These are phyloP conservation scores for Pinguiococcus pyrenoidosus DNA, from an alignment of 108 stramenopile species.

Conservation along the genomic window DNA sequence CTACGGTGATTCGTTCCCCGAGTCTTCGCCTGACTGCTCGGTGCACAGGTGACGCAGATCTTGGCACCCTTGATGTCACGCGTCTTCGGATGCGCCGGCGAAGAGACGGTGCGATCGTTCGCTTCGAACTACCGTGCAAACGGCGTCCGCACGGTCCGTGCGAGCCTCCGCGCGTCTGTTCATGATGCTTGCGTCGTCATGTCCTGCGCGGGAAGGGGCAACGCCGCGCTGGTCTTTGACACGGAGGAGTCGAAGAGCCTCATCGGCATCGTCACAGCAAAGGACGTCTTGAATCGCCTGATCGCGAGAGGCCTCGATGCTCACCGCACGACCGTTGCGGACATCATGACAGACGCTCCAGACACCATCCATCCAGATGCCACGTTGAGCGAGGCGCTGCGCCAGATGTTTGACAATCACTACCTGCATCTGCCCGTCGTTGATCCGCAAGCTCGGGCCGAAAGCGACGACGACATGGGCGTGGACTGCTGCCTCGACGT, in stretches of 20 bases:
- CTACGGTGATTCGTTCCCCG: no score
- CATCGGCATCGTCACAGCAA: constrained; percentile 16
- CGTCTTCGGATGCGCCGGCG: no score
- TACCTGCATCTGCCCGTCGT: constrained; percentile 16
- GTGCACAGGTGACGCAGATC: no score
- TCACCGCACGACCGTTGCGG: neutral
- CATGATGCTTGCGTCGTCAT: neutral
- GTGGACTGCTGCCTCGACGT: no score
- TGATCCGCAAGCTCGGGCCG: no score
- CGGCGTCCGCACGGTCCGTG: neutral
- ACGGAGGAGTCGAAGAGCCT: constrained; percentile 1
- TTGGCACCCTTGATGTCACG: no score
- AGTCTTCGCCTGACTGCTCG: no score
- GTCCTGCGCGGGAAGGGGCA: neutral
- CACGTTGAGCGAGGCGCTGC: constrained; percentile 8
- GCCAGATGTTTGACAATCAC: constrained; percentile 2
- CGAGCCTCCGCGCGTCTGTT: neutral
- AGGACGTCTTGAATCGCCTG: constrained; percentile 14
- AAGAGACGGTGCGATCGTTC: no score
- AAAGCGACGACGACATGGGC: no score
- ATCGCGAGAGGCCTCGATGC: constrained; percentile 9
- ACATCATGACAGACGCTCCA: constrained; percentile 10
- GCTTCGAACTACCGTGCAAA: neutral
- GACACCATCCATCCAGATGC: constrained; percentile 4
- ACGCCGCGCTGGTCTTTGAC: neutral